Percentiles rank a stretch among this genome's conserved stretches.
Conservation (phyloP, 2,329 filamentous ascomycete species). For the Clonostachys chloroleuca region DNA sequence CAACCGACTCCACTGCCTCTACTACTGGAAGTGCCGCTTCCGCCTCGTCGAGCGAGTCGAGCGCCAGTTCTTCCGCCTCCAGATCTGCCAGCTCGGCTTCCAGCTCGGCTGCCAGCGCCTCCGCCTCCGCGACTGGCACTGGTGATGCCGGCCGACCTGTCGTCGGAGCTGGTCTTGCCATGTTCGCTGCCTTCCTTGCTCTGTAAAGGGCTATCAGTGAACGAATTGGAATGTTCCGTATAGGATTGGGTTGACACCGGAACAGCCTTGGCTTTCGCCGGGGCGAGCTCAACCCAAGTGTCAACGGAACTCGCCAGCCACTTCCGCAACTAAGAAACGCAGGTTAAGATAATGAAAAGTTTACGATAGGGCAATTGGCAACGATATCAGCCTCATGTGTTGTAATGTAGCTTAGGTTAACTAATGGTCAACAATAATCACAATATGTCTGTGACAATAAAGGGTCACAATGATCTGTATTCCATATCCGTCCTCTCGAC, state of each 20-base stretch:
- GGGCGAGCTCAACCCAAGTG: too few species aligned
- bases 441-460: too few species aligned
- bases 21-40: neutral
- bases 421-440: too few species aligned
- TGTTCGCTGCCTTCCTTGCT: slow-evolving; percentile 7
- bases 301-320: neutral
- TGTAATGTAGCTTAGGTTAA: neutral
- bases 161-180: slow-evolving; percentile 6
- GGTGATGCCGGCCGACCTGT: slow-evolving; percentile 1
- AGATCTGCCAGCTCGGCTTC: neutral
- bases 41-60: neutral
- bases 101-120: neutral
- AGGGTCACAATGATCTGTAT: too few species aligned
- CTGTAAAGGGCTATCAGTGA: slow-evolving; percentile 1
- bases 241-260: neutral
- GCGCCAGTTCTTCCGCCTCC: neutral
- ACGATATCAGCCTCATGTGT: slow-evolving; percentile 1
- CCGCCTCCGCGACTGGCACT: neutral
- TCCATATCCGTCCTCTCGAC: too few species aligned
- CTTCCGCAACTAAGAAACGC: neutral
- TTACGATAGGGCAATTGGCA: slow-evolving; percentile 10
- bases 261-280: neutral
- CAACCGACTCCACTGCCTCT: neutral
- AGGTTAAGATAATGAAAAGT: neutral
- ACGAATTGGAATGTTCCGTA: neutral